Base-by-base conservation (phyloP, 495 filamentous ascomycete genomes). In the Saxophila tyrrhenica region DNA sequence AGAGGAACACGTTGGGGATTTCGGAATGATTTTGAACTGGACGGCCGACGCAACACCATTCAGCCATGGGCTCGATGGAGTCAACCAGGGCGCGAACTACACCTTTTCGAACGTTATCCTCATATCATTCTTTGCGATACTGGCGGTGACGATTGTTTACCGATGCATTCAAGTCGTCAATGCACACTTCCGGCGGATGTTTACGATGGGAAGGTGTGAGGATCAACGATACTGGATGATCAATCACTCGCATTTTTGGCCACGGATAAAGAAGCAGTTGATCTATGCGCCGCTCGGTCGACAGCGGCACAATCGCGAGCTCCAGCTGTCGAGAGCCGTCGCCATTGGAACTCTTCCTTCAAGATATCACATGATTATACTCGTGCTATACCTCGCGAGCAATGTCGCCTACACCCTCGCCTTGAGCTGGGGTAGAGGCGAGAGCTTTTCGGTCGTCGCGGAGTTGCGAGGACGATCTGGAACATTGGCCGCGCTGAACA, bases 271-370 rank as follows among this genome's bases (percentile, higher is more conserved):
- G 75, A 85, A 82, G 56, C 77, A 92, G 60, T 45, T 97, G 1
- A 69, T 92, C 0, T 90, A 91, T 62, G 79, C 92, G 3, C 92
- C 92, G 19, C 67, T 97, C 21, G 81, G 84, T 59, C 77, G 74
- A 24, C 88, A 90, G 62, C 75, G 90, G 60, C 92, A 96, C 67
- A 95, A 96, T 61, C 76, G 84, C 25, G 87, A 94, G 65, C 76
- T 97, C 57, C 84, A 87, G 63, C 70, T 98, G n/a, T 89, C 85
- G 25, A 75, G 77, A 10, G 89, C 87, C n/a, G 57, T 96, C 64
- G 88, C 85, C 59, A 82, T 95, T 48, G 92, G 92, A 41, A 95
- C 90, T 0, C 70, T 98, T 17, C 92, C 92, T 0, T 86, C 87
- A 2, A 74, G 92, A 24, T 82, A 95, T 61, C 89, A 98, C 60